Evolutionary conservation across 306 rosid species (phyloP).

Genomic region (Cucumis hystrix): DNA sequence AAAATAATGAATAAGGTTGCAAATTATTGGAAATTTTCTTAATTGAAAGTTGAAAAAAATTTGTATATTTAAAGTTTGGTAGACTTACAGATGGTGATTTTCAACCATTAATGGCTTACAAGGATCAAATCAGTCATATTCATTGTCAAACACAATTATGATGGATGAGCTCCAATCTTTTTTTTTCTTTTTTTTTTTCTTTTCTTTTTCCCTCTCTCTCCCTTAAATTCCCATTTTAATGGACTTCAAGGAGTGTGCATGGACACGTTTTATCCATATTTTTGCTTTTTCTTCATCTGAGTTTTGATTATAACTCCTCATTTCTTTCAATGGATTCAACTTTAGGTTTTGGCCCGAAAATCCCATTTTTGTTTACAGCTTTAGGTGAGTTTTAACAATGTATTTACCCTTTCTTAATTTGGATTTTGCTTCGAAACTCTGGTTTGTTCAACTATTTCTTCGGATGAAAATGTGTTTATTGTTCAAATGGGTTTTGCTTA

Average conservation of each 20-base stretch:
- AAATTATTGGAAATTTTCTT: too few relatives aligned
- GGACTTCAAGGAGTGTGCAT: not conserved
- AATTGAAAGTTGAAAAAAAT: too few relatives aligned
- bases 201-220: not conserved
- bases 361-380: not conserved
- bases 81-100: not conserved
- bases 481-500: not conserved
- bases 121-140: not conserved
- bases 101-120: not conserved
- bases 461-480: not conserved
- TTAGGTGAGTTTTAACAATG: not conserved
- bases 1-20: too few relatives aligned
- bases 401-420: not conserved
- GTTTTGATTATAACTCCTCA: not conserved
- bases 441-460: not conserved
- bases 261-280: not conserved
- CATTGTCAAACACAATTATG: not conserved
- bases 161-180: not conserved
- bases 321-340: not conserved
- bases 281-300: not conserved
- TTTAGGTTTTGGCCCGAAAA: not conserved
- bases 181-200: too few relatives aligned
- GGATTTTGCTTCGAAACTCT: not conserved
- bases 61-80: too few relatives aligned
- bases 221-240: not conserved